Evolutionary conservation across 208 protist genomes (phyloP).

Genomic region (Angomonas ambiguus): DNA sequence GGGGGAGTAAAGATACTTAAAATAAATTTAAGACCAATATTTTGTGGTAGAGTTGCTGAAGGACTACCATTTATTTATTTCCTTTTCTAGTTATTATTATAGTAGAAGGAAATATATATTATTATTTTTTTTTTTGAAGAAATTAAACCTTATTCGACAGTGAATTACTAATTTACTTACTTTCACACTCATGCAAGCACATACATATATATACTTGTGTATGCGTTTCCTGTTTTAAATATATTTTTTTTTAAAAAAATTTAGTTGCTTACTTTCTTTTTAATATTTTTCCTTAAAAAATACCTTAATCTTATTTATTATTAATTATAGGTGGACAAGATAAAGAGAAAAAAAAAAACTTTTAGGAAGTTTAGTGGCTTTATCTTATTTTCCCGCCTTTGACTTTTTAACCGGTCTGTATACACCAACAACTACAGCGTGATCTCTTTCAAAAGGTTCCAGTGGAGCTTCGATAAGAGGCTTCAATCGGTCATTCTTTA

Average conservation of each 20-base stretch:
- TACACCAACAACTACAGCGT: slow-evolving; percentile 97
- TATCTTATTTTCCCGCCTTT: background rate
- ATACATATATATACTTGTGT: slow-evolving; percentile 1
- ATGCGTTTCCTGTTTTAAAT: slow-evolving; percentile 6
- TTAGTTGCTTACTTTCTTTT: background rate
- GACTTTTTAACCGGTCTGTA: slow-evolving; percentile 80
- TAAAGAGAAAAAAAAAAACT: slow-evolving; percentile 7
- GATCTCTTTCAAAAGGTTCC: slow-evolving; percentile 99
- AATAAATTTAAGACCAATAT: no score
- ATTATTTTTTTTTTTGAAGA: slow-evolving; percentile 5
- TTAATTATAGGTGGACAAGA: background rate
- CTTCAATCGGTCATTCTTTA: slow-evolving; percentile 97
- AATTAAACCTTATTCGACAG: slow-evolving; percentile 4
- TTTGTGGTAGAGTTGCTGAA: no score
- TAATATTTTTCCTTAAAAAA: background rate
- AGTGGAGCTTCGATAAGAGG: slow-evolving; percentile 97
- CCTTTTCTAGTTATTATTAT: background rate
- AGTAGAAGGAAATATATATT: slow-evolving; percentile 11
- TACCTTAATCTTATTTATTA: background rate
- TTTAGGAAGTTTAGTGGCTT: no score
- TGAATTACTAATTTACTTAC: slow-evolving; percentile 5
- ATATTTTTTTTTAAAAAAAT: background rate
- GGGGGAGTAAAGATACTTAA: no score
- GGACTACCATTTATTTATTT: background rate
- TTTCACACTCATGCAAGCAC: background rate